phyloP scores from a whole-genome alignment of 2,329 filamentous ascomycete genomes.

The Pseudogymnoascus sp. region DNA sequence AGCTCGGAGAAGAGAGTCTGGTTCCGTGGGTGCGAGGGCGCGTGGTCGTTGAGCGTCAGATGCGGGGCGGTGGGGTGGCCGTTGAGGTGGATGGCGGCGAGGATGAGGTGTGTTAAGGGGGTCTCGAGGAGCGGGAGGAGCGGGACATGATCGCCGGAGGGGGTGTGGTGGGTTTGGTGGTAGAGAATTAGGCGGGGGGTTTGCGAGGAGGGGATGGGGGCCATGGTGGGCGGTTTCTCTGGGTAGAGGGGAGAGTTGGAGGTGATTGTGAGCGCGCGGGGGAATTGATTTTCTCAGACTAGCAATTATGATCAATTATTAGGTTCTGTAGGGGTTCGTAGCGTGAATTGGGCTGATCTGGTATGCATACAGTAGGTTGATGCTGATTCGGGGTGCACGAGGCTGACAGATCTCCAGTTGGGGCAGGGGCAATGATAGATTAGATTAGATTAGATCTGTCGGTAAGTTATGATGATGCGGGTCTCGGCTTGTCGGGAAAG shows the following conservation, averaged over 20 bases:
- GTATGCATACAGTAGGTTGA: neutral
- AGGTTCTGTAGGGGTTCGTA: neutral
- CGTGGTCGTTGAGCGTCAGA: conserved; percentile 74
- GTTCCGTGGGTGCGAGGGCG: conserved; percentile 61
- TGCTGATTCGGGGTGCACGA: neutral
- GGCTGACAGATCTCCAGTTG: conserved; percentile 1
- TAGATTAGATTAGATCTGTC: conserved; percentile 1
- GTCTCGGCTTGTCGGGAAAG: neutral
- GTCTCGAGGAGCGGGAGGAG: conserved; percentile 54
- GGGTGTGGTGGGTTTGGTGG: conserved; percentile 58
- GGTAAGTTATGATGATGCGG: neutral
- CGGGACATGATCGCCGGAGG: conserved; percentile 47
- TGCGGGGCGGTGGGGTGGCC: conserved; percentile 65
- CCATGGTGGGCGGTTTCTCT: conserved; percentile 20
- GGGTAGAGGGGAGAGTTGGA: neutral
- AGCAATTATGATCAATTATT: neutral
- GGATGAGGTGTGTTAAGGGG: conserved; percentile 71
- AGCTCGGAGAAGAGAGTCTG: conserved; percentile 74
- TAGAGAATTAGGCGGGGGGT: conserved; percentile 47
- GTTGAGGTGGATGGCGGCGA: conserved; percentile 83
- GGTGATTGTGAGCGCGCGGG: neutral
- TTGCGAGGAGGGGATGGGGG: conserved; percentile 24
- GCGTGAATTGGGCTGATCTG: neutral
- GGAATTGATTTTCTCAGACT: neutral
- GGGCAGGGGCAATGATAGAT: neutral